Evolutionary conservation across 2,329 filamentous ascomycete species (phyloP), one percentile per base, ranked within the genome.

Genomic region (Xylariaceae sp.): DNA sequence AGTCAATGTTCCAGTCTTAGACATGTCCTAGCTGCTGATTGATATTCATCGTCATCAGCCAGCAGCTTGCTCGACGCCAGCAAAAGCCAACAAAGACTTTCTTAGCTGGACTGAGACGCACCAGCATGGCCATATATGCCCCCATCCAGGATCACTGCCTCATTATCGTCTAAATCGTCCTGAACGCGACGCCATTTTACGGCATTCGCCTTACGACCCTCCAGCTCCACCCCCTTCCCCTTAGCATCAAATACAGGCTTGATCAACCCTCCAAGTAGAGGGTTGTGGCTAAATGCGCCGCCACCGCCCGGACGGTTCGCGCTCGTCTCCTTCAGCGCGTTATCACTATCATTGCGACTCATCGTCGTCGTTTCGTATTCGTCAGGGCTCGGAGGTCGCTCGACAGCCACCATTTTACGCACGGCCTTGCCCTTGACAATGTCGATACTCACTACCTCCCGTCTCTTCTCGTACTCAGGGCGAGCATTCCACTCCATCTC

Each of bases 401-500:
- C 86, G 17, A 82, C 73, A 3, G 86, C 81, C 13, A 82, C 83
- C 82, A 90, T 90, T 66, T 84, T 84, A 61, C 83, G 84, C 3
- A 94, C 86, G 2, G 96, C 85, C 67, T 88, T 92, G 15, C 88
- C 87, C 0, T 87, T 88, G 7, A 87, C 86, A 0, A 96, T 76
- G 71, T 96, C 91, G 62, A 96, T 89, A 69, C 89, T 93, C 65
- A 95, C 83, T 1, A 97, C 88, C 61, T 94, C 87, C 67, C 83
- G 85, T 60, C 90, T 82, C 80, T 93, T 96, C 77, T 97, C 92
- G 74, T 92, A 96, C 63, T 95, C 92, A 0, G 92, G 91, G 55
- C 83, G 79, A 3, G 88, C 87, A 66, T 88, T 89, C 86, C 92
- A 95, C 69, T 96, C 90, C 80, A 94, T 87, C 74, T 96, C 90